phyloP scores from a whole-genome alignment of 148 eudicot species.

The Bassia scoparia region DNA sequence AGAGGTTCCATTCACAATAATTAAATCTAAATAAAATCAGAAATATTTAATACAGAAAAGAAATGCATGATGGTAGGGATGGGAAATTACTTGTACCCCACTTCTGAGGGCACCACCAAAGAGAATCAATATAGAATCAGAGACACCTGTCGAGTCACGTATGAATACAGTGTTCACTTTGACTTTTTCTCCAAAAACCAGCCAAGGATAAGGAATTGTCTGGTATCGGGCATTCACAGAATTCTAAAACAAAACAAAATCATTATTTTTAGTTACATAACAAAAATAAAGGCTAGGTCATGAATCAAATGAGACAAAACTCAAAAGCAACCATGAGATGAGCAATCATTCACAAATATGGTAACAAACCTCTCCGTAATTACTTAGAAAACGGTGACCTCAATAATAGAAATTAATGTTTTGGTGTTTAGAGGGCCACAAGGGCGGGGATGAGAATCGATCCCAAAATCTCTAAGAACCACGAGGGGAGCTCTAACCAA shows the following conservation, averaged over 20 bases:
- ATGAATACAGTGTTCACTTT: slow-evolving; percentile 92
- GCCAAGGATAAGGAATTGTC: slow-evolving; percentile 95
- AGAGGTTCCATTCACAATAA: slow-evolving; percentile 6
- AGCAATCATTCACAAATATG: neutral
- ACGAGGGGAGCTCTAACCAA: no score
- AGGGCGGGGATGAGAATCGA: no score
- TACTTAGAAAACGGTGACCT: neutral
- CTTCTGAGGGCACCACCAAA: slow-evolving; percentile 79
- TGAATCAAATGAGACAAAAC: neutral
- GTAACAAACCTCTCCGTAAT: neutral
- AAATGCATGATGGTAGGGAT: neutral
- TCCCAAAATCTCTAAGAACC: no score
- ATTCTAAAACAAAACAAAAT: slow-evolving; percentile 57
- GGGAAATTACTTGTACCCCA: slow-evolving; percentile 59
- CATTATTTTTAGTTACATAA: neutral
- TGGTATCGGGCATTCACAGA: slow-evolving; percentile 98
- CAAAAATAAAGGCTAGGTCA: neutral
- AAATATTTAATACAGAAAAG: neutral
- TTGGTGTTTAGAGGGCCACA: no score
- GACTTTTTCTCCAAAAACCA: slow-evolving; percentile 94
- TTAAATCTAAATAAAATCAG: neutral
- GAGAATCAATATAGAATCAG: slow-evolving; percentile 89
- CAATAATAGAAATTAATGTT: no score
- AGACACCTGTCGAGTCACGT: slow-evolving; percentile 95
- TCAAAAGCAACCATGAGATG: neutral